Percentiles rank a stretch among this genome's conserved stretches.
Conservation (phyloP, 2,329 filamentous ascomycete genomes). For the Thermoascus crustaceus region DNA sequence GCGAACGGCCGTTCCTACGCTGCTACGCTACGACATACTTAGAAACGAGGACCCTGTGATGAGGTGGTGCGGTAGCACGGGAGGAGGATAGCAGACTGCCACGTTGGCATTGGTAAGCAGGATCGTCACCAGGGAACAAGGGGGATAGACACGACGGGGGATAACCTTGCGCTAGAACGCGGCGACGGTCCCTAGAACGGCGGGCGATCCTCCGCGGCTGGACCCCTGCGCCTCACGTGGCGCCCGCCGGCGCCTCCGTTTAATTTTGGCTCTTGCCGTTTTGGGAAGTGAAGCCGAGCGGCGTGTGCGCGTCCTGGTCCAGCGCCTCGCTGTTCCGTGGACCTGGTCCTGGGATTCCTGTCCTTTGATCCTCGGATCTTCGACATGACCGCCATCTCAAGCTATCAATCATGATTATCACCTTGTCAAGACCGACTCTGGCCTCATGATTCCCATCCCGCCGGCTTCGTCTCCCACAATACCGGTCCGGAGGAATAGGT, state of each 20-base stretch:
- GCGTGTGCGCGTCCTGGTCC: background rate
- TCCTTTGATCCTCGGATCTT: background rate
- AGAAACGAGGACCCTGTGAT: too few relatives aligned
- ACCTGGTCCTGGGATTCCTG: background rate
- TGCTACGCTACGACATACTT: too few relatives aligned
- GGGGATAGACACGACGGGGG: background rate
- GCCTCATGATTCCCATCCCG: too few relatives aligned
- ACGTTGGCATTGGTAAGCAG: background rate
- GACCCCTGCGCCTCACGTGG: conserved; percentile 2
- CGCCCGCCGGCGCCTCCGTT: background rate
- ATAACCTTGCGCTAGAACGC: background rate
- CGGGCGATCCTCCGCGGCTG: background rate
- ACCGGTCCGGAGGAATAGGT: too few relatives aligned
- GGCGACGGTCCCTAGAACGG: background rate
- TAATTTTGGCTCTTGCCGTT: background rate
- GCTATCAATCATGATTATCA: too few relatives aligned
- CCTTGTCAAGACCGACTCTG: background rate
- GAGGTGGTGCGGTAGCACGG: background rate
- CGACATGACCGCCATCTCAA: too few relatives aligned
- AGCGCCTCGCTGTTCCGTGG: background rate
- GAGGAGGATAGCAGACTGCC: background rate
- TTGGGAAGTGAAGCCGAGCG: background rate
- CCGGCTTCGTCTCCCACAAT: too few relatives aligned
- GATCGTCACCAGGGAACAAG: background rate
- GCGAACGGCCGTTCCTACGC: too few relatives aligned